A percentile compares a stretch with the other conserved stretches of the same genome.
These are phyloP conservation scores for Arthromyces matolae DNA, from an alignment of 768 basidiomycete genomes.

Conservation along the genomic window DNA sequence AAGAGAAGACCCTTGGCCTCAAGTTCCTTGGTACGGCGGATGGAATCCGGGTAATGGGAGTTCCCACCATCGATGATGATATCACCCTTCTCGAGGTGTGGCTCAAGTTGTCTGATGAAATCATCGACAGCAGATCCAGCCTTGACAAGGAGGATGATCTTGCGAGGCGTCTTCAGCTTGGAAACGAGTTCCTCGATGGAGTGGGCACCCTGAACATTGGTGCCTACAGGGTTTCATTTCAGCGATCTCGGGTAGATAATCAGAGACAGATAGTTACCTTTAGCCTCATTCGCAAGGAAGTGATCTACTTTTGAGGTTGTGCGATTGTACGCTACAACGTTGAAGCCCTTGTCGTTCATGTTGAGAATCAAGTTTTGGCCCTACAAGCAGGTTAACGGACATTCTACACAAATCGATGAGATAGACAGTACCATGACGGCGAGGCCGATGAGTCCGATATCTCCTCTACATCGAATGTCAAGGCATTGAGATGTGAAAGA, in stretches of 20 bases:
- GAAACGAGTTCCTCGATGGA: slow-evolving; percentile 85
- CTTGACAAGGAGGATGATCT: slow-evolving; percentile 98
- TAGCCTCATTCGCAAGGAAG: slow-evolving; percentile 96
- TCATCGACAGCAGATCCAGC: slow-evolving; percentile 94
- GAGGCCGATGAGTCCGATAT: slow-evolving; percentile 97
- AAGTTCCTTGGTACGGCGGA: slow-evolving; percentile 89
- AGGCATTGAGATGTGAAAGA: slow-evolving; percentile 9
- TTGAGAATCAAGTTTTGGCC: slow-evolving; percentile 97
- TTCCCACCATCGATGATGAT: slow-evolving; percentile 99
- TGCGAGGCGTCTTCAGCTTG: slow-evolving; percentile 93
- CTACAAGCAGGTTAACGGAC: slow-evolving; percentile 35
- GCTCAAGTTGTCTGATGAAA: slow-evolving; percentile 87
- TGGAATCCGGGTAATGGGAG: slow-evolving; percentile 98
- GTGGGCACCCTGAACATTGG: slow-evolving; percentile 92
- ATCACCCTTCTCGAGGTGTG: slow-evolving; percentile 90
- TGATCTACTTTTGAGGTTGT: slow-evolving; percentile 93
- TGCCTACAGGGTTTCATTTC: slow-evolving; percentile 51
- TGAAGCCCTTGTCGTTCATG: slow-evolving; percentile 99
- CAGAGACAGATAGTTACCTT: slow-evolving; percentile 57
- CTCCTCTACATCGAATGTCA: slow-evolving; percentile 57
- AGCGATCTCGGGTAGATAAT: slow-evolving; percentile 18
- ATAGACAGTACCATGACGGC: slow-evolving; percentile 83
- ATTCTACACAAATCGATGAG: slow-evolving; percentile 18
- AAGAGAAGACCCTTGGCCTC: slow-evolving; percentile 94
- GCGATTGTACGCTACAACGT: slow-evolving; percentile 94